Percentiles rank a stretch among this genome's conserved stretches.
Evolutionary conservation across 1,284 basidiomycete genomes (phyloP).

Genomic region (Volvariella volvacea): DNA sequence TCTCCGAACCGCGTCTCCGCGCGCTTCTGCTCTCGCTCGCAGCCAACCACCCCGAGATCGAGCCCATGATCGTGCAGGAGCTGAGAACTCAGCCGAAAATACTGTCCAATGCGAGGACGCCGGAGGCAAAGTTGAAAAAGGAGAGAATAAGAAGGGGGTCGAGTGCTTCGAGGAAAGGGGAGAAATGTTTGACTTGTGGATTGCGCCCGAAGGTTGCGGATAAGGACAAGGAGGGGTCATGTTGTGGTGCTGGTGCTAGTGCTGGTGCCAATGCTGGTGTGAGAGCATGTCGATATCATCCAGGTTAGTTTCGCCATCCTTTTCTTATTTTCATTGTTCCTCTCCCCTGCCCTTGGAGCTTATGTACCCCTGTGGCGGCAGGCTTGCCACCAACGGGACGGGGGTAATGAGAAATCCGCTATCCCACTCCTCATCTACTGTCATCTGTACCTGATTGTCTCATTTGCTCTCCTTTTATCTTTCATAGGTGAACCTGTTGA

Average conservation of each 20-base stretch:
- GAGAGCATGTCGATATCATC: neutral
- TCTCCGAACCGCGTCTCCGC: conserved; percentile 23
- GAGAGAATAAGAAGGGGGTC: conserved; percentile 9
- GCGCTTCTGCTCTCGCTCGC: conserved; percentile 25
- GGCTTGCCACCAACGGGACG: too few species aligned
- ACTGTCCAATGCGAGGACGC: conserved; percentile 8
- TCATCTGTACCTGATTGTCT: too few species aligned
- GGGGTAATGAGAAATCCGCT: too few species aligned
- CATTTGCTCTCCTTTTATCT: too few species aligned
- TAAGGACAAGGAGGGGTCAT: conserved; percentile 6
- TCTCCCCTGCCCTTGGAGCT: neutral
- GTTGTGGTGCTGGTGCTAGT: conserved; percentile 9
- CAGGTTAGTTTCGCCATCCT: neutral
- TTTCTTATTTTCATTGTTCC: neutral
- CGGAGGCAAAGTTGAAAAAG: conserved; percentile 11
- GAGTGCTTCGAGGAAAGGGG: conserved; percentile 5
- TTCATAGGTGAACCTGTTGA: conserved; percentile 27
- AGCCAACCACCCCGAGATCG: conserved; percentile 21
- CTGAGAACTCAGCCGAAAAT: conserved; percentile 11
- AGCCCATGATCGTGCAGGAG: conserved; percentile 26
- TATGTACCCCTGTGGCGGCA: too few species aligned
- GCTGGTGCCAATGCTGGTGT: conserved; percentile 5
- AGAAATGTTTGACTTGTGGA: conserved; percentile 11
- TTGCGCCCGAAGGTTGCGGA: neutral
- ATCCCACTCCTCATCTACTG: too few species aligned